A percentile compares a stretch with the other conserved stretches of the same genome.
These are phyloP conservation scores for Dovyalis caffra DNA, from an alignment of 345 rosid genomes.

Conservation along the genomic window DNA sequence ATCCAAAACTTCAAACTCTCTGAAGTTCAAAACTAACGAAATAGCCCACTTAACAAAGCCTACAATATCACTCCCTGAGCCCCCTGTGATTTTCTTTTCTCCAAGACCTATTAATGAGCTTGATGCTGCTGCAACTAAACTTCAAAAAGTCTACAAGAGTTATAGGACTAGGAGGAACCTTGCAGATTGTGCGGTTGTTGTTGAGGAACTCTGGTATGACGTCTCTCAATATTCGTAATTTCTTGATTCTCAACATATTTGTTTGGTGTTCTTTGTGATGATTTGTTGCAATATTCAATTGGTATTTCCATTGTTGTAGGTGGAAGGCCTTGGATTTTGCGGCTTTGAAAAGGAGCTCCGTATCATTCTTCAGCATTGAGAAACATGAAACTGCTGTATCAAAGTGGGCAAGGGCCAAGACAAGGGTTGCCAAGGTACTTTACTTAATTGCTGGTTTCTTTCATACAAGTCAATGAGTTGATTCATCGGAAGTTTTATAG, in stretches of 20 bases:
- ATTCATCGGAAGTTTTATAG: not conserved
- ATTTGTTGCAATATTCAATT: not conserved
- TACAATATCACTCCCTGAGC: conserved; percentile 41
- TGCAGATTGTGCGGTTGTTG: conserved; percentile 74
- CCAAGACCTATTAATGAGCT: conserved; percentile 61
- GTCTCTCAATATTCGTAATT: conserved; percentile 23
- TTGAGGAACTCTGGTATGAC: conserved; percentile 72
- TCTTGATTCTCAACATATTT: not conserved
- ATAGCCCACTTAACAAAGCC: conserved; percentile 41
- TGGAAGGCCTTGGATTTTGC: conserved; percentile 71
- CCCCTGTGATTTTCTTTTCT: conserved; percentile 39
- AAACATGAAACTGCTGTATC: conserved; percentile 61
- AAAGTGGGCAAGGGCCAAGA: conserved; percentile 58
- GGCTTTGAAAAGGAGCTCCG: conserved; percentile 45
- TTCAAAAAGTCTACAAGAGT: conserved; percentile 51
- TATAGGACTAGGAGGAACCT: conserved; percentile 53
- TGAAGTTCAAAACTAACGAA: conserved; percentile 22
- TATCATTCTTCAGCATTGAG: conserved; percentile 53
- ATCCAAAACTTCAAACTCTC: conserved; percentile 8
- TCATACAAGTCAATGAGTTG: not conserved
- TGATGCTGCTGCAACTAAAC: conserved; percentile 56
- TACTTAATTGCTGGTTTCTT: too few relatives aligned
- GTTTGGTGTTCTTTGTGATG: not conserved
- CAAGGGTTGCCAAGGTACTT: conserved; percentile 62
- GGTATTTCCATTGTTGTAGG: conserved; percentile 30